Conservation (phyloP, 305 asterid species). For the Fraxinus baroniana region DNA sequence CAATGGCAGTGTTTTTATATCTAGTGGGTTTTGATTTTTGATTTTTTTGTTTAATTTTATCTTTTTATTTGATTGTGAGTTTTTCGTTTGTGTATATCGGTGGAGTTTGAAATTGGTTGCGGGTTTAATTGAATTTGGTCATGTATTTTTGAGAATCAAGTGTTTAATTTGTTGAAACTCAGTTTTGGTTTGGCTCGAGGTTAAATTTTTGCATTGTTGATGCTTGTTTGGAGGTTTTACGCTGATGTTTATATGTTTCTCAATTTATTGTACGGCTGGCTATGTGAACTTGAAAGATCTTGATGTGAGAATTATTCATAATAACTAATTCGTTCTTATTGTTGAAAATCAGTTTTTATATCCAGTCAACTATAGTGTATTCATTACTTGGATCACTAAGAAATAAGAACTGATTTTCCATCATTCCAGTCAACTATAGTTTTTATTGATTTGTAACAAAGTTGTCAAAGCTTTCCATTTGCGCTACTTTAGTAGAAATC, state of each 20-base stretch:
- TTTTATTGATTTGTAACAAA: too few relatives aligned
- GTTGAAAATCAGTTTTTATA: background rate
- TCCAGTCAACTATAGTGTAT: too few relatives aligned
- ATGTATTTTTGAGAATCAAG: background rate
- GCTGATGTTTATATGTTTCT: background rate
- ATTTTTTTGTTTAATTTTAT: background rate
- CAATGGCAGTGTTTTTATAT: background rate
- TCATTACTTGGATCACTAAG: too few relatives aligned
- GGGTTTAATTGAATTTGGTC: background rate
- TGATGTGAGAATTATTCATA: background rate
- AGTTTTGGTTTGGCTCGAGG: background rate
- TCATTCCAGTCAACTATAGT: too few relatives aligned
- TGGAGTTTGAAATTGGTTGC: background rate
- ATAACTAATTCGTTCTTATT: background rate
- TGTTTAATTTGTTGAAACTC: background rate
- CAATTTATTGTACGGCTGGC: background rate
- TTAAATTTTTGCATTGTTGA: background rate
- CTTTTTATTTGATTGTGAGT: background rate
- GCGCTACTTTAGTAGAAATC: too few relatives aligned
- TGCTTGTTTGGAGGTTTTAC: background rate
- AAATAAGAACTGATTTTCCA: too few relatives aligned
- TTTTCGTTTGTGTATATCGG: background rate
- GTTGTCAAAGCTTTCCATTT: too few relatives aligned
- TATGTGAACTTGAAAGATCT: slow-evolving; percentile 1
- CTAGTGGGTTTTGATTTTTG: background rate